Evolutionary conservation across 148 eudicot species (phyloP).

Genomic region (Dianthus caryophyllus): DNA sequence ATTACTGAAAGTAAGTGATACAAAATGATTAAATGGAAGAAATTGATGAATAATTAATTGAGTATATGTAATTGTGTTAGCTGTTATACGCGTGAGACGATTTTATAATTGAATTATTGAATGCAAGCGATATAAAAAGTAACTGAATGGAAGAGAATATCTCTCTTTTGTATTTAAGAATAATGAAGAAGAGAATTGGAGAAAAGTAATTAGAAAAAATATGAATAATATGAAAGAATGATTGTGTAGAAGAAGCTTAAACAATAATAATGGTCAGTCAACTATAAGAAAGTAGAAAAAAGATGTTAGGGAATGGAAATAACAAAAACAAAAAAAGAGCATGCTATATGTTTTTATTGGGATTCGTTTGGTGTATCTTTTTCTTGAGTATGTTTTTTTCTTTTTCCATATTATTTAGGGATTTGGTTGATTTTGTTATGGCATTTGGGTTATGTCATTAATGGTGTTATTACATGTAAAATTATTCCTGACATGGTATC

Average conservation of each 20-base stretch:
- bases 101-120: too few relatives aligned
- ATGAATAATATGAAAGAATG: too few relatives aligned
- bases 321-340: slow-evolving; percentile 9
- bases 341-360: slow-evolving; percentile 25
- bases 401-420: neutral
- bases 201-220: neutral
- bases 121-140: too few relatives aligned
- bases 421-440: slow-evolving; percentile 21
- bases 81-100: too few relatives aligned
- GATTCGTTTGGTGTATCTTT: slow-evolving; percentile 29
- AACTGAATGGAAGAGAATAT: too few relatives aligned
- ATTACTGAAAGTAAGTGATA: too few relatives aligned
- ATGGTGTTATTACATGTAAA: too few relatives aligned
- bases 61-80: too few relatives aligned
- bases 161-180: neutral
- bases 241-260: slow-evolving; percentile 14
- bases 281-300: slow-evolving; percentile 14
- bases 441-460: too few relatives aligned
- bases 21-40: too few relatives aligned
- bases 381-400: neutral
- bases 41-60: too few relatives aligned
- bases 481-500: too few relatives aligned
- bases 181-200: neutral
- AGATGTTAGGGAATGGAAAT: neutral
- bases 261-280: slow-evolving; percentile 20